Base-by-base conservation (phyloP, 164 flowering plant genomes). In the Vitis labrusca region DNA sequence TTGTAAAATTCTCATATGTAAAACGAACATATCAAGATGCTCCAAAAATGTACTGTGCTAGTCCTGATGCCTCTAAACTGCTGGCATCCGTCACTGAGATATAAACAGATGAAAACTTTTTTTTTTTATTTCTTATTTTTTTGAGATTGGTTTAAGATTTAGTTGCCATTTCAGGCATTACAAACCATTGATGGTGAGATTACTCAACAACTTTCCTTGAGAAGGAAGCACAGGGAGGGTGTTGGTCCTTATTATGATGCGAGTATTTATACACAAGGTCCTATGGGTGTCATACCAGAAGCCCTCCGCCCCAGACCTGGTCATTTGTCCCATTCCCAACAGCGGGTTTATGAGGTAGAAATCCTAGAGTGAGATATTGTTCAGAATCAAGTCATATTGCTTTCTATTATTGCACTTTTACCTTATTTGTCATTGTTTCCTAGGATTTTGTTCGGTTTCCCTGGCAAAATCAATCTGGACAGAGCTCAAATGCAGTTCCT, bases 371-470 rank as follows among this genome's bases (percentile, higher is more conserved):
- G 14, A 56, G 17, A 17, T 69, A 23, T 59, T 17, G 10, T 67
- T 1, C 14, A 48, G 14, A 55, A 71, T 66, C 9, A 12, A 50
- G 9, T 49, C n/a, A 14, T 12, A 3, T 50, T 50, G 56, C 37
- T 53, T 32, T 32, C 44, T 32, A 32, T 32, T 32, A 6, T 32
- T 32, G 5, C 44, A 32, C 16, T n/a, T 66, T 53, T 44, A 63
- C 5, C 4, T 71, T 63, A 50, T 59, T 44, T 74, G 7, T 32
- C 44, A 32, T 54, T 56, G 12, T 58, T 50, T 66, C 54, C 50
- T 70, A 96, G 99, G 99, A 94, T 78, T 96, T 96, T 84, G 93
- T 87, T 71, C 79, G 95, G 70, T 83, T 89, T 73, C 97, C 99
- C 19, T 91, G 91, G 97, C 97, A 93, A 84, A 93, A 87, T 75